Evolutionary conservation across 306 rosid genomes (phyloP).

Genomic region (Lablab purpureus): DNA sequence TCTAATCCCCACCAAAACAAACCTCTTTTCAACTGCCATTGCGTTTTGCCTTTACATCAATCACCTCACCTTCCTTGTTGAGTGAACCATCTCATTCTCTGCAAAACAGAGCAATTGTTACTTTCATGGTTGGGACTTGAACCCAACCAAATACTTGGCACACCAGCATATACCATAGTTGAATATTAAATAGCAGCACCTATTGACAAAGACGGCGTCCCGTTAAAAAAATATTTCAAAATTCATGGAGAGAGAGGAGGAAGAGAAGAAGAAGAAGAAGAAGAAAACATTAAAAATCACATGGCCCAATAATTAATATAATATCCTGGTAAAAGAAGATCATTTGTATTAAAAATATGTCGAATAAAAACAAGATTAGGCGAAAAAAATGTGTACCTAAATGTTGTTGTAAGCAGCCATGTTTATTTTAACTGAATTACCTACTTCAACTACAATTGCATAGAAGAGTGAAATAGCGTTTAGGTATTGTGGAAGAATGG

Average conservation of each 20-base stretch:
- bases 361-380: constrained; percentile 47
- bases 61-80: constrained; percentile 44
- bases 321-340: background rate
- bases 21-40: constrained; percentile 68
- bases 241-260: background rate
- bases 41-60: constrained; percentile 23
- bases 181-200: constrained; percentile 47
- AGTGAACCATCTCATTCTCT: constrained; percentile 51
- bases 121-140: constrained; percentile 48
- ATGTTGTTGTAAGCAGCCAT: constrained; percentile 45
- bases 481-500: background rate
- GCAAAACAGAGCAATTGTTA: constrained; percentile 44
- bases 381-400: constrained; percentile 64
- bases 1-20: constrained; percentile 79
- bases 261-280: background rate
- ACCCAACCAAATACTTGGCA: constrained; percentile 37
- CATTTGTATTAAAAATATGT: constrained; percentile 2
- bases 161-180: constrained; percentile 34
- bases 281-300: constrained; percentile 10
- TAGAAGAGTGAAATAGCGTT: constrained; percentile 27
- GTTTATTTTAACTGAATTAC: constrained; percentile 48
- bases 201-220: background rate
- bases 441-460: constrained; percentile 58
- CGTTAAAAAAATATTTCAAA: background rate
- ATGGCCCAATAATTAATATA: constrained; percentile 24